These are phyloP conservation scores for Silene noctiflora DNA, from an alignment of 179 eudicot species.

Conservation along the genomic window DNA sequence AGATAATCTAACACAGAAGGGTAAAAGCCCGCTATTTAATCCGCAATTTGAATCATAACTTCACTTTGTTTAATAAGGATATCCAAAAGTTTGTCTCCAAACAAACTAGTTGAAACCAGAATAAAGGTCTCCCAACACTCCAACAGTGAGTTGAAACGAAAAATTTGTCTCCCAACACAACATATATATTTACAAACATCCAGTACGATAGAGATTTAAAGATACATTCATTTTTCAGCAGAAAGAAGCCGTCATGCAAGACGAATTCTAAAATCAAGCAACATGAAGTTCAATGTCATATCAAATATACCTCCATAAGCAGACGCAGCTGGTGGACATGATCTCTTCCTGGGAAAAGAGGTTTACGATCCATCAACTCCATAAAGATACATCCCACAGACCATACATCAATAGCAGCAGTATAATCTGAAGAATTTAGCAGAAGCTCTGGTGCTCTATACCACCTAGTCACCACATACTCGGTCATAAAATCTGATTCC, in stretches of 20 bases:
- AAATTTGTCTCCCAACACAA: too few species aligned
- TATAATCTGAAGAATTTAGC: conserved; percentile 82
- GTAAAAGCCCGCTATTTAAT: not conserved
- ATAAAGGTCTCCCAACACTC: too few species aligned
- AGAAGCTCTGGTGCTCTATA: conserved; percentile 79
- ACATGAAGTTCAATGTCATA: not conserved
- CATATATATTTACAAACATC: not conserved
- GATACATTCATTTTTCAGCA: not conserved
- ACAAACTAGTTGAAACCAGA: not conserved
- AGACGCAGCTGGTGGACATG: conserved; percentile 87
- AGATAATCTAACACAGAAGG: not conserved
- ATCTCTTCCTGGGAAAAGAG: conserved; percentile 91
- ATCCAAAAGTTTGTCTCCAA: not conserved
- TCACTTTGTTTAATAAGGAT: not conserved
- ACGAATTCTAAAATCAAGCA: not conserved
- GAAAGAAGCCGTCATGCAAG: not conserved
- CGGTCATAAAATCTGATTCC: conserved; percentile 89
- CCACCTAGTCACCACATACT: conserved; percentile 93
- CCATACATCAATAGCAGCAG: conserved; percentile 91
- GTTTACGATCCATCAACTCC: conserved; percentile 94
- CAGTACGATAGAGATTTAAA: not conserved
- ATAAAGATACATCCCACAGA: conserved; percentile 97
- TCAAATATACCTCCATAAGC: conserved; percentile 68
- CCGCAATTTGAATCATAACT: not conserved
- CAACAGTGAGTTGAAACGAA: too few species aligned